Conservation (phyloP, 345 rosid genomes). For the Atalantia buxifolia region DNA sequence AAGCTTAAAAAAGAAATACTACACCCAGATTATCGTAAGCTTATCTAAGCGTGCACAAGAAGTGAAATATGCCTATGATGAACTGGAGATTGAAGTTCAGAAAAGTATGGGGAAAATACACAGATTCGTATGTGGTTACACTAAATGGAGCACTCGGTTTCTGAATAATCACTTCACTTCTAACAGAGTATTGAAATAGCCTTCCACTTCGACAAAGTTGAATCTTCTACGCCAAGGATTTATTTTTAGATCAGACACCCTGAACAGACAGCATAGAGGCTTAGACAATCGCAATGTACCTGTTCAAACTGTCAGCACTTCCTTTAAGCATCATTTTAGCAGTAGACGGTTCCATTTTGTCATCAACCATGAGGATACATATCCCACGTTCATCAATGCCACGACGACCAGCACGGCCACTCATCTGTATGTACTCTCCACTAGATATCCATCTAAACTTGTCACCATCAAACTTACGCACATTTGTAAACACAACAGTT, state of each 20-base stretch:
- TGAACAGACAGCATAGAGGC: neutral
- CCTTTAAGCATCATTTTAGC: conserved; percentile 96
- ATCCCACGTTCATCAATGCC: conserved; percentile 95
- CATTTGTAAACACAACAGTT: conserved; percentile 97
- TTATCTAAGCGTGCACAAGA: neutral
- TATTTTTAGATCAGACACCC: neutral
- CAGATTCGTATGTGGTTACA: neutral
- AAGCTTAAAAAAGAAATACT: too few species aligned
- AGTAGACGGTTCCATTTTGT: conserved; percentile 92
- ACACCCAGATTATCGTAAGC: too few species aligned
- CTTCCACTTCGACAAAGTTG: neutral
- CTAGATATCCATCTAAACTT: conserved; percentile 98
- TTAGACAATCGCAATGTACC: conserved; percentile 43
- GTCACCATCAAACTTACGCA: conserved; percentile 97
- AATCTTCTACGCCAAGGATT: neutral
- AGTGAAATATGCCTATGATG: neutral
- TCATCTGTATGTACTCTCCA: conserved; percentile 98
- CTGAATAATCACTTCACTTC: neutral
- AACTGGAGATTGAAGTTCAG: neutral
- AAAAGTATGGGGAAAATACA: neutral
- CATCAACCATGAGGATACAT: conserved; percentile 96
- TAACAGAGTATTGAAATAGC: neutral
- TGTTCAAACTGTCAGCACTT: conserved; percentile 92
- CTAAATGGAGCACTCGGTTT: neutral
- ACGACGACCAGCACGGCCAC: conserved; percentile 99